Conservation (phyloP, 306 rosid species). For the Cicer pinnatifidum region DNA sequence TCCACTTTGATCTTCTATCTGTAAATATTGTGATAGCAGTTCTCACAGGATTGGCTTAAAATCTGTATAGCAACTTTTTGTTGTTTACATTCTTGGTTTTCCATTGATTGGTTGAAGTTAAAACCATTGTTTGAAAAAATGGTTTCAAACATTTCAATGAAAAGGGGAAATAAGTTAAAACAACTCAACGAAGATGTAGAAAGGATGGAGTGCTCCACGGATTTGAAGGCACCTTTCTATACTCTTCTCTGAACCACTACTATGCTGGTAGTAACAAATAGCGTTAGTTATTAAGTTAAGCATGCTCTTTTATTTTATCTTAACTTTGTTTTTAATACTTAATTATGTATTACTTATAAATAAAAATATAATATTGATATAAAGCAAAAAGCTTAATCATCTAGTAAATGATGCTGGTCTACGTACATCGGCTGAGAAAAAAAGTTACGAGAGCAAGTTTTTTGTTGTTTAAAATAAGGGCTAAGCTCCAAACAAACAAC, state of each 20-base stretch:
- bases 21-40: constrained; percentile 37
- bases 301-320: background rate
- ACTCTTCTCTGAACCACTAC: background rate
- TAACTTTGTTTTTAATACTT: background rate
- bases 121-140: background rate
- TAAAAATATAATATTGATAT: background rate
- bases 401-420: no score
- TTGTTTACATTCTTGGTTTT: background rate
- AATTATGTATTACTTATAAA: background rate
- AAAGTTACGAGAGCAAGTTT: no score
- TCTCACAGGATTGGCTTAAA: background rate
- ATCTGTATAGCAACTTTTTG: constrained; percentile 16
- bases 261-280: background rate
- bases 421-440: no score
- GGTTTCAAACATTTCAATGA: background rate
- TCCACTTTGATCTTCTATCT: background rate
- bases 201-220: background rate
- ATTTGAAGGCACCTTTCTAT: background rate
- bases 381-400: background rate
- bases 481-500: no score
- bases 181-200: background rate
- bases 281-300: background rate
- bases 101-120: background rate
- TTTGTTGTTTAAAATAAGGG: no score
- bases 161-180: background rate